Evolutionary conservation across 495 filamentous ascomycete genomes (phyloP).

Genomic region (Daldinia bambusicola): DNA sequence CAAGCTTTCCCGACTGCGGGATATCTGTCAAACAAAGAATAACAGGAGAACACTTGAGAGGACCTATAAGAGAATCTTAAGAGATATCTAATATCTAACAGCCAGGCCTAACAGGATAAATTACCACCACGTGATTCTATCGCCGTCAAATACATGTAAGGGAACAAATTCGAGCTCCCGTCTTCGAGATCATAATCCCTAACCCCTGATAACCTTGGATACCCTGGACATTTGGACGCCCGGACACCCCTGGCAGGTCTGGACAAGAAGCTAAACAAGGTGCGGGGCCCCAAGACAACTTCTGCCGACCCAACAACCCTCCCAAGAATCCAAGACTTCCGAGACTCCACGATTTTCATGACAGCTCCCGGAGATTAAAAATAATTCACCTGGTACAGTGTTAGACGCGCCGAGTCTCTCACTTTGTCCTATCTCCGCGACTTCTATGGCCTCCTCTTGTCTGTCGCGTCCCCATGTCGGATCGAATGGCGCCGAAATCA

Average conservation of each 20-base stretch:
- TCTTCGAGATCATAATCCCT: not conserved
- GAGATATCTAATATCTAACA: too few relatives aligned
- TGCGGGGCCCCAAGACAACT: slow-evolving; percentile 41
- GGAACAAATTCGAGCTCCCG: not conserved
- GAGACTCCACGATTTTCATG: slow-evolving; percentile 8
- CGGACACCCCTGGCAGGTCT: not conserved
- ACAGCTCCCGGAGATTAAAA: slow-evolving; percentile 34
- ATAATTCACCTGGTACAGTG: slow-evolving; percentile 18
- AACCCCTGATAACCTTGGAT: slow-evolving; percentile 17
- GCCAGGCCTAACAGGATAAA: slow-evolving; percentile 11
- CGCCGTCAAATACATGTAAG: slow-evolving; percentile 13
- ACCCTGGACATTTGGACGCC: too few relatives aligned
- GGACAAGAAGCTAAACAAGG: slow-evolving; percentile 20
- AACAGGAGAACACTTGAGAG: not conserved
- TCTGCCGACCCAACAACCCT: slow-evolving; percentile 39
- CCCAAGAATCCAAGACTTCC: not conserved
- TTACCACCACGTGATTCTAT: slow-evolving; percentile 26
- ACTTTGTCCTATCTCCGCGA: slow-evolving; percentile 26
- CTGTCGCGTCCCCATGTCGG: slow-evolving; percentile 39
- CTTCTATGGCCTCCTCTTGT: slow-evolving; percentile 42
- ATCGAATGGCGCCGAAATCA: slow-evolving; percentile 44
- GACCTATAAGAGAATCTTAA: not conserved
- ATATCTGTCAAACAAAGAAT: slow-evolving; percentile 6
- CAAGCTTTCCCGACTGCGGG: slow-evolving; percentile 35
- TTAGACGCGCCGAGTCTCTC: slow-evolving; percentile 15